Percentiles rank a stretch among this genome's conserved stretches.
Evolutionary conservation across 2,329 filamentous ascomycete species (phyloP).

Genomic region (Xylaria multiplex): DNA sequence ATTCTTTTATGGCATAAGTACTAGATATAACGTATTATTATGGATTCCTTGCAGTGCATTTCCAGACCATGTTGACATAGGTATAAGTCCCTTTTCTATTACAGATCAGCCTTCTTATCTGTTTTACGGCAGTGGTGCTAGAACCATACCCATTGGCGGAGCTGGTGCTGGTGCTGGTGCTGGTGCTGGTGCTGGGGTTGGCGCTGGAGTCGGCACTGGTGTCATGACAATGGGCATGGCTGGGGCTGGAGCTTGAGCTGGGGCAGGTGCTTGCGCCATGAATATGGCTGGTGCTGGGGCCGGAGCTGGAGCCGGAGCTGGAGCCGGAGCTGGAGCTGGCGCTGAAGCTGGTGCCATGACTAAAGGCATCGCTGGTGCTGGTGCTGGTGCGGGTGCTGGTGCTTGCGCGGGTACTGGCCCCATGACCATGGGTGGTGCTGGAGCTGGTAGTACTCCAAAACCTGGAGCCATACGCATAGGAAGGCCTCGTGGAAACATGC

Average conservation of each 20-base stretch:
- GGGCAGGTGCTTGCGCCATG: neutral
- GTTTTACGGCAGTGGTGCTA: neutral
- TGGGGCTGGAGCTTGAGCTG: neutral
- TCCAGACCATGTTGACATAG: neutral
- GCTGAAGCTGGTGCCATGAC: neutral
- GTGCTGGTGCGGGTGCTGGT: neutral
- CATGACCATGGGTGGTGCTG: neutral
- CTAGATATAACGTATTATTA: constrained; percentile 9
- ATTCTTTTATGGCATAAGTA: neutral
- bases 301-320: neutral
- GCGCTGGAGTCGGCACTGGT: neutral
- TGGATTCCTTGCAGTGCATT: neutral
- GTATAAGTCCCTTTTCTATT: neutral
- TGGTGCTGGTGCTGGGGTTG: neutral
- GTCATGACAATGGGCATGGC: neutral
- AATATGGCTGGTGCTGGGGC: neutral
- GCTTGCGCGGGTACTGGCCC: neutral
- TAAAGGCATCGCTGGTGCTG: neutral
- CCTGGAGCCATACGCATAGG: no score
- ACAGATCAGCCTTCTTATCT: neutral
- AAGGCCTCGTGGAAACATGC: constrained; percentile 2
- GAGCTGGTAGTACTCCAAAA: no score
- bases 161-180: neutral
- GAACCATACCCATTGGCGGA: neutral
- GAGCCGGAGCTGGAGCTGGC: neutral